These are phyloP conservation scores for Onygenales sp. DNA, from an alignment of 2,329 filamentous ascomycete genomes.

Conservation along the genomic window DNA sequence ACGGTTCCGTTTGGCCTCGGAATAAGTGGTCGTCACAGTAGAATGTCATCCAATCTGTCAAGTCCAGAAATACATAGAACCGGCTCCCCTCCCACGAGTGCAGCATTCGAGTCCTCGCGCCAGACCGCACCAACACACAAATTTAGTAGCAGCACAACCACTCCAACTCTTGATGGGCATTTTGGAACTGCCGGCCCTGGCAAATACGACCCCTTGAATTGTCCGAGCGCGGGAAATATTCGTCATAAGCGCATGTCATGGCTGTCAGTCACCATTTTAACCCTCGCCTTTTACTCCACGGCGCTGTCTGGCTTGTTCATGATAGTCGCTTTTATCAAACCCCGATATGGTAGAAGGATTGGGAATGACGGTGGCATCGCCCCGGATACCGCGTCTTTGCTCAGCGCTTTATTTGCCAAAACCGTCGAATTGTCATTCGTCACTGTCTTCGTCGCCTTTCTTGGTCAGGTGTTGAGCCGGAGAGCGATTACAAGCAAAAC, in stretches of 20 bases:
- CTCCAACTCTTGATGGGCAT: neutral
- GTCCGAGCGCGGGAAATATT: constrained; percentile 21
- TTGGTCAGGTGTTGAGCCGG: constrained; percentile 66
- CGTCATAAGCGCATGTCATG: constrained; percentile 25
- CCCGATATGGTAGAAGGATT: constrained; percentile 52
- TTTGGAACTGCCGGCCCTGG: neutral
- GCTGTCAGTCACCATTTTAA: constrained; percentile 25
- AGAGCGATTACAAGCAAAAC: constrained; percentile 53
- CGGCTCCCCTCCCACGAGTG: neutral
- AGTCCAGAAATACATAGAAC: neutral
- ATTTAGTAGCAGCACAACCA: neutral
- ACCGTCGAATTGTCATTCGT: constrained; percentile 70
- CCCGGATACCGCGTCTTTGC: constrained; percentile 55
- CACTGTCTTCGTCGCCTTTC: constrained; percentile 63
- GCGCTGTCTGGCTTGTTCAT: constrained; percentile 49
- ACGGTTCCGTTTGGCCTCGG: neutral
- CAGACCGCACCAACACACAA: neutral
- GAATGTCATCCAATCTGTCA: neutral
- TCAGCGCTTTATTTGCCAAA: constrained; percentile 64
- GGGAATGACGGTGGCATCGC: constrained; percentile 43
- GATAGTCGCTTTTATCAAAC: constrained; percentile 50
- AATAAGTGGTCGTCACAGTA: neutral
- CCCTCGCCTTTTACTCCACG: constrained; percentile 30
- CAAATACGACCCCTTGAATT: constrained; percentile 10
- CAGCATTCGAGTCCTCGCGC: too few species aligned